Evolutionary conservation across 208 protist species (phyloP).

Genomic region (Leishmania major): DNA sequence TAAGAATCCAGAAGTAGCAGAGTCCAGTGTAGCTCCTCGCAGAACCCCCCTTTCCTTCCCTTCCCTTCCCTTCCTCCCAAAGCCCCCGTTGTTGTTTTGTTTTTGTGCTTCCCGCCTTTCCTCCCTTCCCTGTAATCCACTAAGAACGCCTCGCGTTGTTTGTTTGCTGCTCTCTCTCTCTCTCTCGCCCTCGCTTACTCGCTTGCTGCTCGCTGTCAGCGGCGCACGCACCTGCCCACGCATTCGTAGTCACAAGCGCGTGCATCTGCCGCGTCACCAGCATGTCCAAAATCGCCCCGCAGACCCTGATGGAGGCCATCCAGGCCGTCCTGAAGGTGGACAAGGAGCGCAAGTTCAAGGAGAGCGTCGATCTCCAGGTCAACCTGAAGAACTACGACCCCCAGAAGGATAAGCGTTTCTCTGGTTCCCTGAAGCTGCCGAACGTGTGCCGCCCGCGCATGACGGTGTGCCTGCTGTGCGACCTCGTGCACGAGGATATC

Average conservation of each 20-base stretch:
- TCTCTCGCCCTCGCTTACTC: neutral
- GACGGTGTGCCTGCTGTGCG: conserved; percentile 97
- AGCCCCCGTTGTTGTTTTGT: neutral
- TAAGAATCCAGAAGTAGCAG: conserved; percentile 6
- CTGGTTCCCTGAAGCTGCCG: conserved; percentile 95
- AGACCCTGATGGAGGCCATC: conserved; percentile 83
- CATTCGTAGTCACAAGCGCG: neutral
- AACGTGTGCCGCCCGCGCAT: conserved; percentile 93
- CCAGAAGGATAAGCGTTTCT: conserved; percentile 99
- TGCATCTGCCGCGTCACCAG: neutral
- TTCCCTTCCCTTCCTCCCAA: no score
- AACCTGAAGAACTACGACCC: conserved; percentile 99
- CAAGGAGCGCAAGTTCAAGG: conserved; percentile 96
- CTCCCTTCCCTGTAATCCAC: neutral
- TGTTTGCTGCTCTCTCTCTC: neutral
- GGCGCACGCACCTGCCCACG: neutral
- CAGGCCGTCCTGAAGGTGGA: conserved; percentile 70
- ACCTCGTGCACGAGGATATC: conserved; percentile 96
- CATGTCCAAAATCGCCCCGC: conserved; percentile 92
- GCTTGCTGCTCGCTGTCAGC: neutral
- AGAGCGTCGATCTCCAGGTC: conserved; percentile 99
- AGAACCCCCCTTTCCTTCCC: neutral
- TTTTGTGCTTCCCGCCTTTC: neutral
- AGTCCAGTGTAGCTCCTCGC: conserved; percentile 8
- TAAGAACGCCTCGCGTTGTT: neutral